These are phyloP conservation scores for Nicotiana noctiflora DNA, from an alignment of 257 asterid species.

Conservation along the genomic window DNA sequence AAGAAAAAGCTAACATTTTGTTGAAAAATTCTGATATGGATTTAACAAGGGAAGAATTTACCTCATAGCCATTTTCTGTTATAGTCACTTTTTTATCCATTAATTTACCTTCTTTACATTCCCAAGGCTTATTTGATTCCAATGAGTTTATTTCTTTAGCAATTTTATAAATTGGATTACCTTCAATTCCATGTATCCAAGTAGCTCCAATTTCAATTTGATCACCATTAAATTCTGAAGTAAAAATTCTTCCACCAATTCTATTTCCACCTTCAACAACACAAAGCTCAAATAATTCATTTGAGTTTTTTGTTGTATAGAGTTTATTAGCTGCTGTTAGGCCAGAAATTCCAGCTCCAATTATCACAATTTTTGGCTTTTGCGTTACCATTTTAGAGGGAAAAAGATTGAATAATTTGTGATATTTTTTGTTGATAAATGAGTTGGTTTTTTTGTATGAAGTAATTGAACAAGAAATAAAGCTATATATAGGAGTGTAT, in stretches of 20 bases:
- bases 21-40: conserved; percentile 50
- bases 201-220: conserved; percentile 86
- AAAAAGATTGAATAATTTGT: too few species aligned
- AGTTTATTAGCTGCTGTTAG: conserved; percentile 78
- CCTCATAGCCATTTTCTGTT: conserved; percentile 59
- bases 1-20: conserved; percentile 60
- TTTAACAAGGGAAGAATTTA: conserved; percentile 43
- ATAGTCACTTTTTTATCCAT: conserved; percentile 41
- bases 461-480: too few species aligned
- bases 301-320: conserved; percentile 24
- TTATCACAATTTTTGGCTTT: conserved; percentile 61
- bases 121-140: conserved; percentile 66
- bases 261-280: conserved; percentile 66
- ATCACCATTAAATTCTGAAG: conserved; percentile 68
- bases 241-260: conserved; percentile 51
- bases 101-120: conserved; percentile 55
- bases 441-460: too few species aligned
- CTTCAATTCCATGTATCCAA: conserved; percentile 90
- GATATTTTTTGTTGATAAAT: too few species aligned
- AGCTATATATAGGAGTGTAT: too few species aligned
- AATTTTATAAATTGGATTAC: conserved; percentile 66
- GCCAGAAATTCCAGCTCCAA: conserved; percentile 96
- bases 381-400: conserved; percentile 27
- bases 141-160: conserved; percentile 40
- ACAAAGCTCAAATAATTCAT: conserved; percentile 40